Evolutionary conservation across 352 stramenopile genomes (phyloP), one percentile per base, ranked within the genome.

Genomic region (Phytopythium aichiense): DNA sequence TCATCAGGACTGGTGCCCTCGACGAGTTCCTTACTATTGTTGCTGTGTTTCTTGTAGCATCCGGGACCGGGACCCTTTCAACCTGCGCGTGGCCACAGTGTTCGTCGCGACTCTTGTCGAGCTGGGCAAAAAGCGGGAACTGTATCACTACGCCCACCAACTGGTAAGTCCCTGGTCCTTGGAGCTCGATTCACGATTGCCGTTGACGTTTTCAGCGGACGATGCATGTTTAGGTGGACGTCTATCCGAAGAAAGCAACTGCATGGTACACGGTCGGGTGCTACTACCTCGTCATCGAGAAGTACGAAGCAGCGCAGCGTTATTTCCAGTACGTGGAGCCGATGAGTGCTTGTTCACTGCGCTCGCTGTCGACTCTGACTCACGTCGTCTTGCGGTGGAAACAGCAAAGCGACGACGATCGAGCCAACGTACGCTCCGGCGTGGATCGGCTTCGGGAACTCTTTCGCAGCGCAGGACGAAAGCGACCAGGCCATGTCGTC

Each of bases 401-500:
- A 20, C 56, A 95, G 87, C 66, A 95, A 95, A 97, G 83, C 89
- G 12, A 96, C 88, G n/a, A 92, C 88, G 8, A 31, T 97, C 35
- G 87, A 97, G 62, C 89, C 91, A 28, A 92, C 86, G n/a, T 98
- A 97, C 64, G 91, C 94, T 0, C 90, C 95, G 28, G 96, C 94
- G 31, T 99, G 97, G 97, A 97, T 99, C 65, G 97, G 92, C 9
- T 99, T 97, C 62, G 96, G 95, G 30, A 96, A 98, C 71, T 89
- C 96, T 4, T 99, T 99, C 78, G 94, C 96, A 0, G 88, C 91
- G 1, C 96, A 98, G 61, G 96, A 99, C 73, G 97, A 99, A 68
- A 98, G 89, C 55, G 97, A 99, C 70, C 96, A 99, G 70, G 97
- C 97, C 23, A 94, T 99, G 81, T 96, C 94, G 18, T 98, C 91